Evolutionary conservation across 805 yeast species (phyloP), one percentile per base, ranked within the genome.

Genomic region (Saccharomycopsis sp.): DNA sequence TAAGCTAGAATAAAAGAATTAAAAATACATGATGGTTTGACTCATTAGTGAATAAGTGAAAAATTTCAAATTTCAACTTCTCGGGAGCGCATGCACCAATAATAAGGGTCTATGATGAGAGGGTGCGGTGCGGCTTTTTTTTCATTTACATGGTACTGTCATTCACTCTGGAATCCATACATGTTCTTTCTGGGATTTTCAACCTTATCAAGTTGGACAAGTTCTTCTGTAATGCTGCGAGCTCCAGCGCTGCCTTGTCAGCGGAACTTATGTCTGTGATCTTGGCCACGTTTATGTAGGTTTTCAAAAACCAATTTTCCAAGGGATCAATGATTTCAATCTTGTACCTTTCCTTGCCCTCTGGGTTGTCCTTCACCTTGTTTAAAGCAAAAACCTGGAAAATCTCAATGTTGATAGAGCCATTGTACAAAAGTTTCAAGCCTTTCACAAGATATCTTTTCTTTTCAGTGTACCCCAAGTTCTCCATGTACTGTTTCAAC

Each of bases 261-360:
- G 82, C 74, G 37, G 71, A 70, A 22, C 83, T 88, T 32, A 87
- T 68, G 58, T 85, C 95, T 3, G 88, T 81, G 15, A 82, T 64
- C 43, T 73, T 73, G 8, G 75, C 75, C 7, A 84, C 79, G 50
- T 83, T 78, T n/a, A 80, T 75, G 52, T 67, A 79, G 8, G 80
- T 77, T 55, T 75, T 77, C 3, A 85, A 63, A 47, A 78, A 68
- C 4, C 63, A 60, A 9, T 70, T 67, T 20, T 70, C 71, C n/a
- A 80, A 70, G 33, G 66, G 59, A 50, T 77, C 83, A 30, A 69
- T 54, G 36, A 65, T 58, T 18, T 58, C 56, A 39, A 62, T 57
- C 45, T 41, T 39, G 51, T 57, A 34, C 52, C 45, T 42, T 55
- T 59, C 51, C 54, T 34, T 53, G 50, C 49, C 56, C 12, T 23